A percentile compares a stretch with the other conserved stretches of the same genome.
These are phyloP conservation scores for Colletotrichum simmondsii DNA, from an alignment of 2,329 filamentous ascomycete genomes.

Conservation along the genomic window DNA sequence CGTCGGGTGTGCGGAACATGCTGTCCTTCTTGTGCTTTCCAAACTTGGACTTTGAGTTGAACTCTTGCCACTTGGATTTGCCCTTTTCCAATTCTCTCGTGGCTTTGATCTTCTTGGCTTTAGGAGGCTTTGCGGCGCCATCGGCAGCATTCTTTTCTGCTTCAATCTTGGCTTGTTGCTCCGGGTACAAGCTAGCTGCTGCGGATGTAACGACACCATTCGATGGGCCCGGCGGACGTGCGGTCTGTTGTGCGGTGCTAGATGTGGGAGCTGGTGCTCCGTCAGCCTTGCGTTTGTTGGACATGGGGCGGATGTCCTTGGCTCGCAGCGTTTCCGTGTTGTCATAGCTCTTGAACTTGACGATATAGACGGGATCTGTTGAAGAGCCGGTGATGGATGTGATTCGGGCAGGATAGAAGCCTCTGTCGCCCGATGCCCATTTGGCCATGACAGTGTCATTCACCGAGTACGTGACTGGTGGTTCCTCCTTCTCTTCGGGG, in stretches of 20 bases:
- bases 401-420: conserved; percentile 92
- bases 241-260: conserved; percentile 52
- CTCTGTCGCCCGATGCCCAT: conserved; percentile 89
- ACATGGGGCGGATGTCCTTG: conserved; percentile 85
- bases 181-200: conserved; percentile 67
- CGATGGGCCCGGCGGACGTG: conserved; percentile 50
- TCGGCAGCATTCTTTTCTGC: conserved; percentile 70
- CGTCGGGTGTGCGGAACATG: conserved; percentile 95
- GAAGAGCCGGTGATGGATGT: conserved; percentile 93
- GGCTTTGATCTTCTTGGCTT: conserved; percentile 90
- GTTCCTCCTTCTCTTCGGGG: conserved; percentile 63
- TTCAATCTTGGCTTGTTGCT: conserved; percentile 62
- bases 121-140: conserved; percentile 76
- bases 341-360: conserved; percentile 94
- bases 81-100: conserved; percentile 90
- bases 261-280: conserved; percentile 64
- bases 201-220: conserved; percentile 65
- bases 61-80: conserved; percentile 96
- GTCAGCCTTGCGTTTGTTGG: conserved; percentile 89
- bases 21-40: conserved; percentile 86
- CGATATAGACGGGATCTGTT: conserved; percentile 90
- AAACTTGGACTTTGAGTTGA: conserved; percentile 80
- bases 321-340: conserved; percentile 84
- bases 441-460: conserved; percentile 92
- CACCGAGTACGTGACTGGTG: conserved; percentile 75